Conservation (phyloP, 805 yeast genomes). For the Zygoascus ofunaensis region DNA sequence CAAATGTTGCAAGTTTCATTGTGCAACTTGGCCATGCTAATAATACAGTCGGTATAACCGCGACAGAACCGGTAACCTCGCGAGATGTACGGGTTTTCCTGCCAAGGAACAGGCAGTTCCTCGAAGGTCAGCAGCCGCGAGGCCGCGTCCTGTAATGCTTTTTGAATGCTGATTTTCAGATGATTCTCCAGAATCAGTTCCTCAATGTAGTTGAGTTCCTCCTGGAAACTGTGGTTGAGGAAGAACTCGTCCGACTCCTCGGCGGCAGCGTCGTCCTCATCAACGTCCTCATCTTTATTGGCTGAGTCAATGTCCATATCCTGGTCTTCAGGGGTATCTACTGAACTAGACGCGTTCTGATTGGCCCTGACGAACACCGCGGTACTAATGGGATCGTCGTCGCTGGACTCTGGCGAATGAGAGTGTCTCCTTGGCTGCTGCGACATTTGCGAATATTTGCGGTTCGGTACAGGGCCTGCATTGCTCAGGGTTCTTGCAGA, state of each 20-base stretch:
- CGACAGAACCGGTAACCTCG: conserved; percentile 78
- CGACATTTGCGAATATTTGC: background rate
- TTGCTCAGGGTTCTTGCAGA: too few species aligned
- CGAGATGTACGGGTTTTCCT: conserved; percentile 79
- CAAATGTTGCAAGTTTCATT: conserved; percentile 91
- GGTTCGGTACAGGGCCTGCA: background rate
- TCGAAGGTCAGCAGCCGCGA: conserved; percentile 59
- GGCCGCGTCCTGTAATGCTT: conserved; percentile 23
- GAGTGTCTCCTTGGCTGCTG: too few species aligned
- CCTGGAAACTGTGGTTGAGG: conserved; percentile 1
- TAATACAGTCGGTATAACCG: conserved; percentile 49
- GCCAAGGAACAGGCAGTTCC: conserved; percentile 86
- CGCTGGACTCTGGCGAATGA: background rate
- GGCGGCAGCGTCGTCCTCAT: background rate
- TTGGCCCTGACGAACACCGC: too few species aligned
- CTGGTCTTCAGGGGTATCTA: background rate
- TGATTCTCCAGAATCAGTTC: conserved; percentile 15
- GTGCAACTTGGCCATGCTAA: conserved; percentile 55
- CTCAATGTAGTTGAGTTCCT: background rate
- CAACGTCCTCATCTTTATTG: background rate
- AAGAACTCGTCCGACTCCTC: background rate
- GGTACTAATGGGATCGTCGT: background rate
- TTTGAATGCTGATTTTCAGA: conserved; percentile 11
- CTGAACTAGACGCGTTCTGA: background rate
- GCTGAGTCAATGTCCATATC: background rate